Conservation (phyloP, 192 early-diverging fungal species). For the Coemansia sp. region DNA sequence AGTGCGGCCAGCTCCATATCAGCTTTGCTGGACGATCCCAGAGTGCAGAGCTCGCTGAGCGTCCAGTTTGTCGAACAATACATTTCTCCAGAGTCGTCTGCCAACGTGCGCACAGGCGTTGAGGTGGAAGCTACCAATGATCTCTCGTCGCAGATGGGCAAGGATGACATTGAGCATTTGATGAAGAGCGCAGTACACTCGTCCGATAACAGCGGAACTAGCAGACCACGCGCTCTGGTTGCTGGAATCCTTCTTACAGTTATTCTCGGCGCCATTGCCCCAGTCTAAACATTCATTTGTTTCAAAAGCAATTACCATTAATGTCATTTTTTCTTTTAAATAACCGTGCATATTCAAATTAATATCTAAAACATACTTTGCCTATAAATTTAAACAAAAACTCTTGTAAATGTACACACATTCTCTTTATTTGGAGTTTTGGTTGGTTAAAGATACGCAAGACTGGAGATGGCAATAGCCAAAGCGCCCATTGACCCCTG, state of each 20-base stretch:
- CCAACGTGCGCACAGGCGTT: not conserved
- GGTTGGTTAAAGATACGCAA: conserved; percentile 25
- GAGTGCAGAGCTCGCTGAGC: conserved; percentile 48
- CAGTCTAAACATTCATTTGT: conserved; percentile 11
- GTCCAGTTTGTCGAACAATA: conserved; percentile 48
- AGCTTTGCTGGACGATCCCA: conserved; percentile 37
- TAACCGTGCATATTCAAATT: conserved; percentile 1
- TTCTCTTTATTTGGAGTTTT: not conserved
- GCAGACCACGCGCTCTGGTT: conserved; percentile 26
- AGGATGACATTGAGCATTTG: conserved; percentile 19
- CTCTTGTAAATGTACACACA: not conserved
- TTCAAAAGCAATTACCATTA: too few relatives aligned
- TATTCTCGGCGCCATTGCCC: conserved; percentile 26
- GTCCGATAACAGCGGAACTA: conserved; percentile 9
- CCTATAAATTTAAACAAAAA: too few relatives aligned
- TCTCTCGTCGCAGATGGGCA: conserved; percentile 14
- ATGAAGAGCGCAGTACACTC: conserved; percentile 14
- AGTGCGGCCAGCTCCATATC: conserved; percentile 47
- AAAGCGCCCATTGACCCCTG: conserved; percentile 40
- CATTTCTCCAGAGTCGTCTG: conserved; percentile 7
- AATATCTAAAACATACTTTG: not conserved
- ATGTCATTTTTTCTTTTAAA: too few relatives aligned
- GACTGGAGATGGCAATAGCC: conserved; percentile 41
- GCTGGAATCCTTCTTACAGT: conserved; percentile 24
- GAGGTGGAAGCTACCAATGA: conserved; percentile 20